A percentile compares a stretch with the other conserved stretches of the same genome.
Conservation (phyloP, 1,284 basidiomycete species). For the Irpex sp. region DNA sequence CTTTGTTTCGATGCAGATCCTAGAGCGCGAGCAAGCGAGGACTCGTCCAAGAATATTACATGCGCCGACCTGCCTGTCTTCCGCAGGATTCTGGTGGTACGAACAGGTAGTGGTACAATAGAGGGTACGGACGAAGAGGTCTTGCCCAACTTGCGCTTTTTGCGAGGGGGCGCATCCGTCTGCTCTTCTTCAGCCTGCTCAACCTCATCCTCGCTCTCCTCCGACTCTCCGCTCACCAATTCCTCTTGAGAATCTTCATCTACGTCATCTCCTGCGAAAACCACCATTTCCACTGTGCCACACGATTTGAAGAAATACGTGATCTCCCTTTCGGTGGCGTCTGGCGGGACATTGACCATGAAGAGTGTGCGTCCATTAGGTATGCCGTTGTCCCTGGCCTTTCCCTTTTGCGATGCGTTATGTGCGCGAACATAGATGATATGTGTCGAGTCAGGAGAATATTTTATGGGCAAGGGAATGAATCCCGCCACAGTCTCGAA, state of each 20-base stretch:
- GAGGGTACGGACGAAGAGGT: slow-evolving; percentile 36
- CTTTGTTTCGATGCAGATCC: slow-evolving; percentile 40
- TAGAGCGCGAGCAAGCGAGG: slow-evolving; percentile 60
- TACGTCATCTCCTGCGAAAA: slow-evolving; percentile 48
- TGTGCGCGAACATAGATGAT: slow-evolving; percentile 62
- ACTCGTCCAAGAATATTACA: slow-evolving; percentile 74
- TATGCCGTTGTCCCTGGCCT: slow-evolving; percentile 29
- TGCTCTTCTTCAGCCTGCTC: slow-evolving; percentile 26
- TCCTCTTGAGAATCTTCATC: slow-evolving; percentile 15
- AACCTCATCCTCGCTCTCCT: slow-evolving; percentile 36
- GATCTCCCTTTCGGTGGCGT: slow-evolving; percentile 77
- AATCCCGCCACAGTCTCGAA: slow-evolving; percentile 46
- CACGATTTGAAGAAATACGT: slow-evolving; percentile 67
- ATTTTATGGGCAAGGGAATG: slow-evolving; percentile 53
- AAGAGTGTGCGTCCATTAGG: slow-evolving; percentile 79
- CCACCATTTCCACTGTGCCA: slow-evolving; percentile 74
- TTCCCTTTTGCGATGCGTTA: slow-evolving; percentile 39
- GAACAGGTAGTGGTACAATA: slow-evolving; percentile 52
- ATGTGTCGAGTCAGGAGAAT: slow-evolving; percentile 45
- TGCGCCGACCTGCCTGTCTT: slow-evolving; percentile 68
- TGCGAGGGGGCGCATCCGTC: slow-evolving; percentile 31
- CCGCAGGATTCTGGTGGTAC: slow-evolving; percentile 53
- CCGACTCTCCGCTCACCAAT: slow-evolving; percentile 33
- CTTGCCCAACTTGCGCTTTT: slow-evolving; percentile 43
- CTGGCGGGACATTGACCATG: slow-evolving; percentile 81